A percentile compares a stretch with the other conserved stretches of the same genome.
Evolutionary conservation across 176 grass and related monocot genomes (phyloP).

Genomic region (Juncus effusus): DNA sequence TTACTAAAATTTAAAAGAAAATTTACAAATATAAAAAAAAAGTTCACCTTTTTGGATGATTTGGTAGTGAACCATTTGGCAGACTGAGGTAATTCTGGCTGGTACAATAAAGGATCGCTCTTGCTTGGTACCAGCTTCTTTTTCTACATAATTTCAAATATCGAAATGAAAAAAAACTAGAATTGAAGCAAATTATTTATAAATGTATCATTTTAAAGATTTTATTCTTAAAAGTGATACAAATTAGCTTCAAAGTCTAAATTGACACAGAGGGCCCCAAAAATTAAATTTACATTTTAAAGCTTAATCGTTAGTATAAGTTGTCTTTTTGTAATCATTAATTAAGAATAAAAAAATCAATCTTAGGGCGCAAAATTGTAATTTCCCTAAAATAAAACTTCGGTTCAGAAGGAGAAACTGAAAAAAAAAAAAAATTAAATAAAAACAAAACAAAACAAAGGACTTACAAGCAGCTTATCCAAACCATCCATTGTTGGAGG

Average conservation of each 20-base stretch:
- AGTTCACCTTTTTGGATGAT: constrained; percentile 66
- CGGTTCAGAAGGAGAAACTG: background rate
- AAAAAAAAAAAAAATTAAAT: constrained; percentile 2
- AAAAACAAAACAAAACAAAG: constrained; percentile 8
- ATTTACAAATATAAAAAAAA: background rate
- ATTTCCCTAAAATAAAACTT: background rate
- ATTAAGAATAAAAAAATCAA: background rate
- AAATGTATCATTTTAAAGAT: background rate
- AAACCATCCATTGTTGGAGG: constrained; percentile 79
- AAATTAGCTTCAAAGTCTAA: too few relatives aligned
- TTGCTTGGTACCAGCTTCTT: constrained; percentile 14
- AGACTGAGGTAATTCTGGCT: constrained; percentile 33
- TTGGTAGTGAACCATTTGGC: constrained; percentile 81
- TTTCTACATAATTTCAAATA: constrained; percentile 12
- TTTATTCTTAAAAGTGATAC: background rate
- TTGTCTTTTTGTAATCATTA: background rate
- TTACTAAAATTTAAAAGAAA: background rate
- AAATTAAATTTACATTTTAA: too few relatives aligned
- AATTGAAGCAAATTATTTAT: background rate
- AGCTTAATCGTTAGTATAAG: too few relatives aligned
- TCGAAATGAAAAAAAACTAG: constrained; percentile 8
- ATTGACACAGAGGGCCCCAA: too few relatives aligned
- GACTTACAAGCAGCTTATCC: constrained; percentile 74
- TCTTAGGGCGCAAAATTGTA: background rate
- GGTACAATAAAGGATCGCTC: constrained; percentile 13